phyloP scores from a whole-genome alignment of 345 rosid genomes.

The Salix brachista region DNA sequence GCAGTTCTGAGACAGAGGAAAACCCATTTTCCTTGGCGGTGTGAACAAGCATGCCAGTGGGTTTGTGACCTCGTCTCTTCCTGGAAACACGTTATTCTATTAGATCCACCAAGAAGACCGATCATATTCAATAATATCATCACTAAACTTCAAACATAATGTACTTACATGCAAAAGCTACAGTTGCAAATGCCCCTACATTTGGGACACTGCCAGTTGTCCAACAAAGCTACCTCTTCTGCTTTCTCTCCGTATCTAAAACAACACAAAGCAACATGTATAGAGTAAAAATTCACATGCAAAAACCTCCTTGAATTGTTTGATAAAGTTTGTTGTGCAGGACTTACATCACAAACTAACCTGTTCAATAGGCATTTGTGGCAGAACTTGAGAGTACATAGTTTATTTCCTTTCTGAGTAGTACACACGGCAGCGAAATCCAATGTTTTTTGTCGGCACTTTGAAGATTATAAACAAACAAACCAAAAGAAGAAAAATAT shows the following conservation, averaged over 20 bases:
- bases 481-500: background rate
- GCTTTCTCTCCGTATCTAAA: constrained; percentile 72
- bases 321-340: background rate
- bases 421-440: constrained; percentile 53
- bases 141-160: background rate
- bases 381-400: constrained; percentile 56
- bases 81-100: constrained; percentile 29
- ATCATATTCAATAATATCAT: background rate
- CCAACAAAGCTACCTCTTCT: constrained; percentile 40
- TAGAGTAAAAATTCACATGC: background rate
- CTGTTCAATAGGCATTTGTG: constrained; percentile 66
- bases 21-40: constrained; percentile 64
- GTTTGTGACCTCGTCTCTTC: constrained; percentile 67
- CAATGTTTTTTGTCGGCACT: constrained; percentile 81
- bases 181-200: constrained; percentile 85
- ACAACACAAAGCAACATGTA: background rate
- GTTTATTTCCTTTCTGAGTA: constrained; percentile 32
- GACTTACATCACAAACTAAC: constrained; percentile 28
- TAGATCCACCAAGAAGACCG: background rate
- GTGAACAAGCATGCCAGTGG: constrained; percentile 63
- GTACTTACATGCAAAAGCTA: constrained; percentile 68
- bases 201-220: constrained; percentile 72
- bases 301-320: background rate
- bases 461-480: constrained; percentile 12
- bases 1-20: constrained; percentile 66